phyloP scores from a whole-genome alignment of 495 filamentous ascomycete species.

The Penicillium odoratum region DNA sequence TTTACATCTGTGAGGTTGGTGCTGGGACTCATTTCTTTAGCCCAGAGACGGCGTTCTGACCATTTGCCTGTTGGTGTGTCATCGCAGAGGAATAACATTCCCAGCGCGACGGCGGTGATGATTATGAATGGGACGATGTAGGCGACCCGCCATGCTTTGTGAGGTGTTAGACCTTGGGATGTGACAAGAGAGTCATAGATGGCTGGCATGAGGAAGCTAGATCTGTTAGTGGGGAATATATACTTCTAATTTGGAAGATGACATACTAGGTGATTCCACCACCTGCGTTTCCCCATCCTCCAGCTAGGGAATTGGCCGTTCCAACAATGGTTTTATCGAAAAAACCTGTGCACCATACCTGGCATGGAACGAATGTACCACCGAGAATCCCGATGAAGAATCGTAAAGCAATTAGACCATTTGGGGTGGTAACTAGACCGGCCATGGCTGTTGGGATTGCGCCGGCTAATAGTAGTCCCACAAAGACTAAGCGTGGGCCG shows the following conservation, averaged over 20 bases:
- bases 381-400: slow-evolving; percentile 96
- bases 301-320: slow-evolving; percentile 83
- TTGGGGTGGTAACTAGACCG: slow-evolving; percentile 67
- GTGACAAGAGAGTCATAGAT: slow-evolving; percentile 79
- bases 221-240: neutral
- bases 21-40: slow-evolving; percentile 19
- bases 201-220: slow-evolving; percentile 90
- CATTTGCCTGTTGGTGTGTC: slow-evolving; percentile 85
- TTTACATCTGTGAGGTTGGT: slow-evolving; percentile 42
- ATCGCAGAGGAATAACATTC: slow-evolving; percentile 72
- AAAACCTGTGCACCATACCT: slow-evolving; percentile 94
- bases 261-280: slow-evolving; percentile 73
- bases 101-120: slow-evolving; percentile 62
- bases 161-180: slow-evolving; percentile 53
- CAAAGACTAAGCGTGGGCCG: slow-evolving; percentile 81
- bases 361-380: slow-evolving; percentile 88
- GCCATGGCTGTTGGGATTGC: slow-evolving; percentile 82
- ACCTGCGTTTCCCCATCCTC: slow-evolving; percentile 85
- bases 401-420: slow-evolving; percentile 72
- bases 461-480: slow-evolving; percentile 69
- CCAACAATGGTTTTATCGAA: slow-evolving; percentile 96
- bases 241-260: no score
- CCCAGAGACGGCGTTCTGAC: slow-evolving; percentile 64
- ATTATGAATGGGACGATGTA: slow-evolving; percentile 84
- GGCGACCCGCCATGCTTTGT: slow-evolving; percentile 79